A percentile compares a stretch with the other conserved stretches of the same genome.
These are phyloP conservation scores for Paraglomus brasilianum DNA, from an alignment of 192 early-diverging fungal species.

Conservation along the genomic window DNA sequence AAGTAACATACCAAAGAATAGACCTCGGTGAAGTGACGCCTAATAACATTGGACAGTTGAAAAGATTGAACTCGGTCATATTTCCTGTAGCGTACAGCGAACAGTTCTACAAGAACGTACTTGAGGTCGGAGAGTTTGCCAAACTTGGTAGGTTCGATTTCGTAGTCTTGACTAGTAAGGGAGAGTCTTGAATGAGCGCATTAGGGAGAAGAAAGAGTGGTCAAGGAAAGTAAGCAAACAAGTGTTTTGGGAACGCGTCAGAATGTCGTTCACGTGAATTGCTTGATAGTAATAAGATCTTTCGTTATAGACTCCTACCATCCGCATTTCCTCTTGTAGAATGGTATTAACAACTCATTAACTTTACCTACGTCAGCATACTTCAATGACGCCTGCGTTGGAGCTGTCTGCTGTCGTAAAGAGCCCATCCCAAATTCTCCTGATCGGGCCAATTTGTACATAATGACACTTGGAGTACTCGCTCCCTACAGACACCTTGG, in stretches of 20 bases:
- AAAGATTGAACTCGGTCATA: slow-evolving; percentile 70
- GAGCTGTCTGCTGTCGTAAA: slow-evolving; percentile 81
- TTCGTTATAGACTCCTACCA: background rate
- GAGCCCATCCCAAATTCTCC: slow-evolving; percentile 46
- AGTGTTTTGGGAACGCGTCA: background rate
- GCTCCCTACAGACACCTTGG: slow-evolving; percentile 78
- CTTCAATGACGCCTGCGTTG: slow-evolving; percentile 65
- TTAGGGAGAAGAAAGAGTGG: background rate
- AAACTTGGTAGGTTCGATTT: slow-evolving; percentile 54
- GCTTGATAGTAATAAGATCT: background rate
- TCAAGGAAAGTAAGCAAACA: background rate
- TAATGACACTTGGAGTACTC: slow-evolving; percentile 93
- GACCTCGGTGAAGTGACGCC: slow-evolving; percentile 54
- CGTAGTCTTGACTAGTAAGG: background rate
- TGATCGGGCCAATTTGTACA: slow-evolving; percentile 60
- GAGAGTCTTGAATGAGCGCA: background rate
- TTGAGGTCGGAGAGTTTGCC: slow-evolving; percentile 66
- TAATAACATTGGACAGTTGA: slow-evolving; percentile 68
- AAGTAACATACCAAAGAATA: slow-evolving; percentile 33
- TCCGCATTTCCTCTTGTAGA: background rate
- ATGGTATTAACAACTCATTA: background rate
- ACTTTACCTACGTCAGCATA: slow-evolving; percentile 48
- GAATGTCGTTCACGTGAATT: background rate
- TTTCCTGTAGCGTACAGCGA: slow-evolving; percentile 87
- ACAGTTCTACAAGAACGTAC: slow-evolving; percentile 74